Percentiles rank a stretch among this genome's conserved stretches.
These are phyloP conservation scores for Epichloe sibirici DNA, from an alignment of 2,329 filamentous ascomycete genomes.

Conservation along the genomic window DNA sequence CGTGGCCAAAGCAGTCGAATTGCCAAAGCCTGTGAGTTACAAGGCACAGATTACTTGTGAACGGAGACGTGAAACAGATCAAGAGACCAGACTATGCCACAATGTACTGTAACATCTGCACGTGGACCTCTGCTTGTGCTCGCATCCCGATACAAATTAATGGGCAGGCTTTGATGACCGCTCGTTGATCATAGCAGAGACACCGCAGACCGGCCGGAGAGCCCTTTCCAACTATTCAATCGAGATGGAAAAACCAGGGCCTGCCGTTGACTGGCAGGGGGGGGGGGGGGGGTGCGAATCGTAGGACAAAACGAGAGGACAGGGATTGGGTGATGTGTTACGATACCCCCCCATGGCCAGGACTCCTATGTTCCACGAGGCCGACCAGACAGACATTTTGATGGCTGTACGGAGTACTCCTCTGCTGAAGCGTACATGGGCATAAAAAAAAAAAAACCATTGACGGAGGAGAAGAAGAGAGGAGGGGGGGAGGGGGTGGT, in stretches of 20 bases:
- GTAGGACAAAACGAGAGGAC: background rate
- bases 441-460: background rate
- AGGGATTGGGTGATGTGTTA: background rate
- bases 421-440: background rate
- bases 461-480: background rate
- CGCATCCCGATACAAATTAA: background rate
- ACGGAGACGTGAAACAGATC: constrained; percentile 1
- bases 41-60: background rate
- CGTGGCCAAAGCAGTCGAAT: background rate
- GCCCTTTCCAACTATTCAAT: background rate
- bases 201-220: background rate
- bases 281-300: background rate
- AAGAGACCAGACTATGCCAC: background rate
- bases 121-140: constrained; percentile 1
- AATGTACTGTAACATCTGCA: background rate
- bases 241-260: background rate
- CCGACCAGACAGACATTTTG: background rate
- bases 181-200: background rate
- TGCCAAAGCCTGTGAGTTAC: background rate
- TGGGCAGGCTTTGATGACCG: background rate
- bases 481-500: background rate
- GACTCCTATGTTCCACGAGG: background rate
- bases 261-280: background rate
- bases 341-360: background rate
- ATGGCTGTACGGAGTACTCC: background rate